Conservation (phyloP, 2,329 filamentous ascomycete species). For the Curvularia verruculosa region DNA sequence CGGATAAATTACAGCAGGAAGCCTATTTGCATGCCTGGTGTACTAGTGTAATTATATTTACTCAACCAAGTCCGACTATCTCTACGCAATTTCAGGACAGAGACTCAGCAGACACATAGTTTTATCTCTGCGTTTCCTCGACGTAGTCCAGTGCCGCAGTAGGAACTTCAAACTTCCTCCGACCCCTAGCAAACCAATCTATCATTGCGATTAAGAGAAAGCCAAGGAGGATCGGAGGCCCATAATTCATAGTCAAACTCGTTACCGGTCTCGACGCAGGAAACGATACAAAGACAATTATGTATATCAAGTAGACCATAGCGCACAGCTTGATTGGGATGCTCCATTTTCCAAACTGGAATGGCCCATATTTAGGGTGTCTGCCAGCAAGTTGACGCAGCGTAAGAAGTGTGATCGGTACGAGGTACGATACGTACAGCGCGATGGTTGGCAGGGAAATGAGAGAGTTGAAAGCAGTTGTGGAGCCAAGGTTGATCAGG, state of each 20-base stretch:
- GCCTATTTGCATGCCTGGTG: background rate
- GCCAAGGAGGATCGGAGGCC: constrained; percentile 14
- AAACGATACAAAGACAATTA: constrained; percentile 48
- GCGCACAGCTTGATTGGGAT: constrained; percentile 44
- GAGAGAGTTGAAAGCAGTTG: constrained; percentile 49
- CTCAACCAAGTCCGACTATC: background rate
- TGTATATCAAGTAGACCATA: constrained; percentile 40
- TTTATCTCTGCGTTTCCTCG: background rate
- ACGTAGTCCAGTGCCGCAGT: background rate
- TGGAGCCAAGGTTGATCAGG: constrained; percentile 51
- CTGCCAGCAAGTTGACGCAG: constrained; percentile 19
- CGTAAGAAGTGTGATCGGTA: constrained; percentile 36
- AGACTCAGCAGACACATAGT: background rate
- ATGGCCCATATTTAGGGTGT: constrained; percentile 28
- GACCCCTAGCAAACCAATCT: constrained; percentile 25
- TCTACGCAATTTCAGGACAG: background rate
- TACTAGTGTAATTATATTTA: background rate
- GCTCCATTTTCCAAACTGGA: constrained; percentile 44
- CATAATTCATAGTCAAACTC: constrained; percentile 27
- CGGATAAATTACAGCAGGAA: no score
- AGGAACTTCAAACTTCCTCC: constrained; percentile 23
- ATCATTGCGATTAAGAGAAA: constrained; percentile 20
- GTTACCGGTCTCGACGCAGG: constrained; percentile 21
- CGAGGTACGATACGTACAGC: constrained; percentile 33
- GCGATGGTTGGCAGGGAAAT: constrained; percentile 35